Evolutionary conservation across 495 filamentous ascomycete genomes (phyloP).

Genomic region (Penicillium coffeae): DNA sequence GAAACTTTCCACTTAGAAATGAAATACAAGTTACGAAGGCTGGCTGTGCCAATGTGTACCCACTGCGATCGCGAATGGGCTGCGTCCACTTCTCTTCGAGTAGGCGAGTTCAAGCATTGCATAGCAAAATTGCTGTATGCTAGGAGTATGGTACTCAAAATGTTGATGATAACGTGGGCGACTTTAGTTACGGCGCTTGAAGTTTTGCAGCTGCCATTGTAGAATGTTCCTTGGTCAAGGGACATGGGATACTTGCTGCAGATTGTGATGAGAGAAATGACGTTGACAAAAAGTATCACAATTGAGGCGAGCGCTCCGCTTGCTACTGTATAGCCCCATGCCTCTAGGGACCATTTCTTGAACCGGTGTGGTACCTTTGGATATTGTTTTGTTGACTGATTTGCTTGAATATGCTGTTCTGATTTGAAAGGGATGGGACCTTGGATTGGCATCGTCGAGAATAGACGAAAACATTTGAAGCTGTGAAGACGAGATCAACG

Average conservation of each 20-base stretch:
- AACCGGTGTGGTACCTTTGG: background rate
- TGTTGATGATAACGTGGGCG: conserved; percentile 13
- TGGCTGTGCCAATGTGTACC: conserved; percentile 41
- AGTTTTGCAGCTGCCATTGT: conserved; percentile 1
- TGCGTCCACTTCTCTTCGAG: conserved; percentile 10
- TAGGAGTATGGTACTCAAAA: conserved; percentile 15
- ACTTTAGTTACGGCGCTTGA: background rate
- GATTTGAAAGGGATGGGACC: background rate
- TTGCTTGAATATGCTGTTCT: background rate
- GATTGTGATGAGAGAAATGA: conserved; percentile 31
- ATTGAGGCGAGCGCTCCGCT: background rate
- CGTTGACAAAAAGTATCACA: background rate
- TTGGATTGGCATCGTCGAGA: background rate
- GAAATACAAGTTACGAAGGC: conserved; percentile 29
- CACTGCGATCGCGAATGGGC: conserved; percentile 17
- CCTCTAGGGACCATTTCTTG: background rate
- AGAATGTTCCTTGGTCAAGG: conserved; percentile 28
- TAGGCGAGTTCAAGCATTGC: conserved; percentile 38
- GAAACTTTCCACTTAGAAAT: conserved; percentile 5
- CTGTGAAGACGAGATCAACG: background rate
- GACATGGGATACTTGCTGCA: conserved; percentile 52
- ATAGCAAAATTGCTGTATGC: conserved; percentile 29
- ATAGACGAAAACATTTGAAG: background rate
- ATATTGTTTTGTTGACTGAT: background rate
- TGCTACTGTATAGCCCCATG: background rate